Base-by-base conservation (phyloP, 345 rosid species). In the Garcia nutans region DNA sequence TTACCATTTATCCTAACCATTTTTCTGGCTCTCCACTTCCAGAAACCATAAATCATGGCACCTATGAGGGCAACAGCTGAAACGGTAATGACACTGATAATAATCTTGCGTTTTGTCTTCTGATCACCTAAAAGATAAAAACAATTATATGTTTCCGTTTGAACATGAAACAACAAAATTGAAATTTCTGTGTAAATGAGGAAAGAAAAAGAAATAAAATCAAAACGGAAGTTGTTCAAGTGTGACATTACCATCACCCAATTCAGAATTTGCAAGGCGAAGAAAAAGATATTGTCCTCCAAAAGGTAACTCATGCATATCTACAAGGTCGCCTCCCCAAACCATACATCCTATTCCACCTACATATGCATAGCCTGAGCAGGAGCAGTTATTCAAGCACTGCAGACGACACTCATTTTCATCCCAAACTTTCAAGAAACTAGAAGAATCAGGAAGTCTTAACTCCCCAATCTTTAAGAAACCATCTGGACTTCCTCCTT, bases 371-470 rank as follows among this genome's bases (percentile, higher is more conserved):
- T 73, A 78, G 13, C 77, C 81, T 10, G 69, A 33, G 54, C 81
- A 78, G 7, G 81, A 79, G 54, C 87, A 85, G 54, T 85, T 85
- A 19, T 57, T 75, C 47, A 66, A 23, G 76, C 87, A 85, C 44
- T 41, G 56, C 2, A 13, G 58, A 41, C 9, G 60, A 68, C 87
- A 85, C 22, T 72, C 28, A 12, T 58, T 65, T 70, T 47, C 65
- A 7, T n/a, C 52, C 22, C 26, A 42, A 68, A 76, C 82, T 77
- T 70, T 55, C 62, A 31, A 31, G 45, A 73, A 37, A 49, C 77
- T 77, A 3, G 86, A 82, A 52, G 65, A 72, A 72, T 80, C 82
- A 3, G 92, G 93, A 41, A 88, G 76, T 71, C 83, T 83, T 82
- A 88, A 78, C 68, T 10, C 79, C 54, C 57, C 70, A 2, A 83